Evolutionary conservation across 2,329 filamentous ascomycete genomes (phyloP).

Genomic region (Biscogniauxia sp.): DNA sequence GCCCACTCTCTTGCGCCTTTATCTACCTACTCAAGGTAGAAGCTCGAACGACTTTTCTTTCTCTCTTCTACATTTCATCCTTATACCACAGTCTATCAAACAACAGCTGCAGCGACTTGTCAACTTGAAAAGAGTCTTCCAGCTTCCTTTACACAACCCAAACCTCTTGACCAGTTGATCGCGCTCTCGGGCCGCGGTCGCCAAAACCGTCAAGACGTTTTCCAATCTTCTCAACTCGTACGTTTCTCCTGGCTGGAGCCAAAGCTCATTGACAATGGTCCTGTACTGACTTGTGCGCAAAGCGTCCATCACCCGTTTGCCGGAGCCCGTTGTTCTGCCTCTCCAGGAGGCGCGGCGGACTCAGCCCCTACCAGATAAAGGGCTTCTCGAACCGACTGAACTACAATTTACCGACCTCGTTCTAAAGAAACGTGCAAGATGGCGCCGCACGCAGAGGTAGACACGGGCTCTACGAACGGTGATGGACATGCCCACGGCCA

Average conservation of each 20-base stretch:
- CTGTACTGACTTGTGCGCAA: slow-evolving; percentile 21
- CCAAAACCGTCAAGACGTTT: slow-evolving; percentile 84
- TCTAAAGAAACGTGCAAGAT: slow-evolving; percentile 50
- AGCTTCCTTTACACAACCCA: not conserved
- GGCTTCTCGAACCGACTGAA: slow-evolving; percentile 24
- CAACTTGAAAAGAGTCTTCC: not conserved
- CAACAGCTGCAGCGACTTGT: not conserved
- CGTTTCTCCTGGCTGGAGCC: slow-evolving; percentile 33
- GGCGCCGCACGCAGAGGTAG: slow-evolving; percentile 83
- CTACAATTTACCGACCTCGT: slow-evolving; percentile 20
- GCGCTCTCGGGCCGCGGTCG: slow-evolving; percentile 60
- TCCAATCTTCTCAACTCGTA: slow-evolving; percentile 98
- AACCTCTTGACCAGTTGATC: slow-evolving; percentile 40
- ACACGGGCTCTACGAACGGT: slow-evolving; percentile 57
- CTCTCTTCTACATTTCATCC: not conserved
- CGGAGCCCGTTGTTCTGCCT: slow-evolving; percentile 90
- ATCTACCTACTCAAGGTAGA: not conserved
- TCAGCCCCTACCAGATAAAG: slow-evolving; percentile 58
- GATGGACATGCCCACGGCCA: slow-evolving; percentile 49
- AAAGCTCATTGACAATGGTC: not conserved
- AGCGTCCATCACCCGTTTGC: slow-evolving; percentile 96
- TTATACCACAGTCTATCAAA: not conserved
- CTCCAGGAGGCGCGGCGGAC: slow-evolving; percentile 79
- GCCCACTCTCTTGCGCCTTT: not conserved
- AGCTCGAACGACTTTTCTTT: not conserved